Conservation (phyloP, 805 yeast genomes). For the Phaffomyces thermotolerans region DNA sequence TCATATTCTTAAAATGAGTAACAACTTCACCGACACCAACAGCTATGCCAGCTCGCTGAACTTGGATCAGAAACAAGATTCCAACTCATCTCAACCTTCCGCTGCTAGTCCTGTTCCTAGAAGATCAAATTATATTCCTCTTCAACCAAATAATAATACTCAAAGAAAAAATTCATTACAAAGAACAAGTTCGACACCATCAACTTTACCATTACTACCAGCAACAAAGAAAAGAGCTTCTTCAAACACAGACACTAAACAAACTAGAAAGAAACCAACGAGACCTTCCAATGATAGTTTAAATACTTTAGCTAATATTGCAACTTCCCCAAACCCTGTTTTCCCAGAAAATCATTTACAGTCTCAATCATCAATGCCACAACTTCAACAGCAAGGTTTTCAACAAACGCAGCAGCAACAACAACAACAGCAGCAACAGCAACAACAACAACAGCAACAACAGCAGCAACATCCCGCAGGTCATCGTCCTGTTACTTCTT, state of each 20-base stretch:
- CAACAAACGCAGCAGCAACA: conserved; percentile 2
- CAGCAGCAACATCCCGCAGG: conserved; percentile 33
- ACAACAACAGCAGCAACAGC: neutral
- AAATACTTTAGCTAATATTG: conserved; percentile 11
- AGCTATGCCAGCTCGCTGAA: conserved; percentile 20
- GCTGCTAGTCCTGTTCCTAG: neutral
- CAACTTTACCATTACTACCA: conserved; percentile 10
- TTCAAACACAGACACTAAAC: conserved; percentile 1
- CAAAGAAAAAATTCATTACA: conserved; percentile 1
- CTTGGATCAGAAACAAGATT: conserved; percentile 2
- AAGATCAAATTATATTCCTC: conserved; percentile 3
- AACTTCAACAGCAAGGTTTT: neutral
- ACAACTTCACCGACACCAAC: conserved; percentile 24
- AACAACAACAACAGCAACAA: neutral
- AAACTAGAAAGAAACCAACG: conserved; percentile 5
- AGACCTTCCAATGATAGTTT: conserved; percentile 5
- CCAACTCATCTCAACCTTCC: neutral
- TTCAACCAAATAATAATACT: conserved; percentile 2
- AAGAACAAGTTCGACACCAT: conserved; percentile 1
- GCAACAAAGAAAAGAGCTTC: conserved; percentile 12
- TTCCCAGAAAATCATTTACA: neutral
- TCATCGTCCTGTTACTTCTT: conserved; percentile 85
- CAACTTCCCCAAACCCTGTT: conserved; percentile 5
- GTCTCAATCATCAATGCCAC: neutral
- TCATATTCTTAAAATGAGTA: conserved; percentile 17